Conservation (phyloP, 2,329 filamentous ascomycete species). For the Xylariaceae sp. region DNA sequence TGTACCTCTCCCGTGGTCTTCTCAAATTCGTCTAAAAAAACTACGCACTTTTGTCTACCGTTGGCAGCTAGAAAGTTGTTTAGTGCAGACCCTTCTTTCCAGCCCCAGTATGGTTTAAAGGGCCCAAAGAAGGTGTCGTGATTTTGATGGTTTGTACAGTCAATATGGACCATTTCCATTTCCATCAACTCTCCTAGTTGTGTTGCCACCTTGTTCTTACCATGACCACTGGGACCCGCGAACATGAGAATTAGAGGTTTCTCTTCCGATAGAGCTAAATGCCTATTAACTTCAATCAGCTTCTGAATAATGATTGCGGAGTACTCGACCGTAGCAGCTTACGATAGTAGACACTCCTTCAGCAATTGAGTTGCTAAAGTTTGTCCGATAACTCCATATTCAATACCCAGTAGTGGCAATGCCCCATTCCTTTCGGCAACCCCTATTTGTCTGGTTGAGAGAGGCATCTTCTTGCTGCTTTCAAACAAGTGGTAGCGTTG, state of each 20-base stretch:
- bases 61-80: slow-evolving; percentile 45
- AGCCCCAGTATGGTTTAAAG: slow-evolving; percentile 30
- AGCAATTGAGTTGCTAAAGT: slow-evolving; percentile 14
- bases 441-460: slow-evolving; percentile 12
- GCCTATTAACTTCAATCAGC: slow-evolving; percentile 17
- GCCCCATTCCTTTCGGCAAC: slow-evolving; percentile 12
- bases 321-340: slow-evolving; percentile 1
- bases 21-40: slow-evolving; percentile 51
- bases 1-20: slow-evolving; percentile 40
- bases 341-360: slow-evolving; percentile 17
- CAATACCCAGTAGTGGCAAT: slow-evolving; percentile 16
- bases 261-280: slow-evolving; percentile 38
- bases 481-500: slow-evolving; percentile 22
- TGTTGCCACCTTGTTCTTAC: slow-evolving; percentile 46
- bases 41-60: slow-evolving; percentile 34
- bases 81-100: slow-evolving; percentile 36
- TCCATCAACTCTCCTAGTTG: slow-evolving; percentile 38
- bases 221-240: slow-evolving; percentile 44
- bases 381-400: slow-evolving; percentile 20
- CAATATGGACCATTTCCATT: slow-evolving; percentile 34
- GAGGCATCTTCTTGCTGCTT: slow-evolving; percentile 5
- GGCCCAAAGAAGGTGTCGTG: slow-evolving; percentile 43
- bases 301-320: background rate
- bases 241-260: slow-evolving; percentile 40
- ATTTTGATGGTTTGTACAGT: slow-evolving; percentile 36